These are phyloP conservation scores for Larix sibirica DNA, from an alignment of 83 land plant genomes.

Conservation along the genomic window DNA sequence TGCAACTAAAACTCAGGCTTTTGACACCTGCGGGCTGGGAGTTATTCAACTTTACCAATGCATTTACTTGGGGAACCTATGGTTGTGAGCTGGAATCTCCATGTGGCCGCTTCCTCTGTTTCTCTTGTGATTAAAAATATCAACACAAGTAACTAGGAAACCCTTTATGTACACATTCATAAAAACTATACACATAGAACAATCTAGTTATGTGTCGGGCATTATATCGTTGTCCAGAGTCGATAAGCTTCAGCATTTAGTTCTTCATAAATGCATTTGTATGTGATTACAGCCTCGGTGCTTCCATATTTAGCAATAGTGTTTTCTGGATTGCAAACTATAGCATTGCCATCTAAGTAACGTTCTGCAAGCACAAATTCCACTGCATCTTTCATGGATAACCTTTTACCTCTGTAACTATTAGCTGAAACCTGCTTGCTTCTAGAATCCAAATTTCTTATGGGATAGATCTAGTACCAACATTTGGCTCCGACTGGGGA, in stretches of 20 bases:
- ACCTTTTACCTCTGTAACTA: conserved; percentile 65
- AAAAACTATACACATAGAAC: background rate
- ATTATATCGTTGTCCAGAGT: conserved; percentile 19
- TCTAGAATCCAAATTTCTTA: too few relatives aligned
- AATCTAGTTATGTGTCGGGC: conserved; percentile 17
- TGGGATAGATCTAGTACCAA: too few relatives aligned
- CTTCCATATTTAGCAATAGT: conserved; percentile 11
- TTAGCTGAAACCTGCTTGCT: conserved; percentile 45
- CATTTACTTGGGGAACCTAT: too few relatives aligned
- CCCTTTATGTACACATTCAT: background rate
- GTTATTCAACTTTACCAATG: too few relatives aligned
- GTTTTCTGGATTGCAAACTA: background rate
- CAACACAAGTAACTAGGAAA: background rate
- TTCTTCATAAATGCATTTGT: conserved; percentile 13
- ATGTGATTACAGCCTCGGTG: conserved; percentile 10
- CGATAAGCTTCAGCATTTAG: conserved; percentile 4
- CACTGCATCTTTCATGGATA: conserved; percentile 62
- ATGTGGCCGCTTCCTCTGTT: too few relatives aligned
- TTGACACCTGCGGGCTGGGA: too few relatives aligned
- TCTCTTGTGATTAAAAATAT: background rate
- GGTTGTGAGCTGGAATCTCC: too few relatives aligned
- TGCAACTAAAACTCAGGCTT: too few relatives aligned
- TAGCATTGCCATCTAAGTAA: conserved; percentile 28
- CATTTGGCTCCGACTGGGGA: too few relatives aligned
- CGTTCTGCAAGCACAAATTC: conserved; percentile 64